Conservation (phyloP, 805 yeast species). For the Spathaspora arborariae region DNA sequence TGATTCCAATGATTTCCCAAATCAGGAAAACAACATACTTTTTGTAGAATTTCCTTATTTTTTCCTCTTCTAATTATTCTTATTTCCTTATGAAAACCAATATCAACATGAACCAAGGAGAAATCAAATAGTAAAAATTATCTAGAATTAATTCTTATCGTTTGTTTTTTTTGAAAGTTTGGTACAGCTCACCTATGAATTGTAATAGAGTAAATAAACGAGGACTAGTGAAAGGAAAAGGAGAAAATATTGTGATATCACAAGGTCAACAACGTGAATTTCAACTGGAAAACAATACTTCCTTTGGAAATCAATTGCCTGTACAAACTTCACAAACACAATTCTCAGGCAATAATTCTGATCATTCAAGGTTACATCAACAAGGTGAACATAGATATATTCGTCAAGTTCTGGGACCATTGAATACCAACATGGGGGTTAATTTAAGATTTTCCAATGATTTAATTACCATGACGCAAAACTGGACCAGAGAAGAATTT, state of each 20-base stretch:
- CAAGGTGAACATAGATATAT: not conserved
- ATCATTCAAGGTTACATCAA: not conserved
- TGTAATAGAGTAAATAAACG: not conserved
- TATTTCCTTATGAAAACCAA: not conserved
- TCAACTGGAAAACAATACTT: not conserved
- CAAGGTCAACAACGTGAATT: not conserved
- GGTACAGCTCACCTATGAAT: not conserved
- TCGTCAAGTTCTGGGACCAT: not conserved
- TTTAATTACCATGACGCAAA: constrained; percentile 30
- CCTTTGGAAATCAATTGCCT: not conserved
- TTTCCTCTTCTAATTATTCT: not conserved
- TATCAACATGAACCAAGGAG: not conserved
- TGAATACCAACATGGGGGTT: constrained; percentile 9
- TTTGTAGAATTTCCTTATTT: not conserved
- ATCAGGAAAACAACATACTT: not conserved
- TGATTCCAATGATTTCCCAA: not conserved
- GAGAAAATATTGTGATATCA: not conserved
- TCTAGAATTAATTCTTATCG: not conserved
- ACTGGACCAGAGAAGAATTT: constrained; percentile 48
- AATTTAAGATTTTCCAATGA: constrained; percentile 26
- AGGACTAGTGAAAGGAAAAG: not conserved
- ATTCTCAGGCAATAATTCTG: not conserved
- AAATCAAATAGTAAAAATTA: not conserved
- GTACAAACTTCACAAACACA: not conserved
- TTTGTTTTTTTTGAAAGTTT: not conserved